Evolutionary conservation across 2,329 filamentous ascomycete genomes (phyloP).

Genomic region (Exophiala oligosperma): DNA sequence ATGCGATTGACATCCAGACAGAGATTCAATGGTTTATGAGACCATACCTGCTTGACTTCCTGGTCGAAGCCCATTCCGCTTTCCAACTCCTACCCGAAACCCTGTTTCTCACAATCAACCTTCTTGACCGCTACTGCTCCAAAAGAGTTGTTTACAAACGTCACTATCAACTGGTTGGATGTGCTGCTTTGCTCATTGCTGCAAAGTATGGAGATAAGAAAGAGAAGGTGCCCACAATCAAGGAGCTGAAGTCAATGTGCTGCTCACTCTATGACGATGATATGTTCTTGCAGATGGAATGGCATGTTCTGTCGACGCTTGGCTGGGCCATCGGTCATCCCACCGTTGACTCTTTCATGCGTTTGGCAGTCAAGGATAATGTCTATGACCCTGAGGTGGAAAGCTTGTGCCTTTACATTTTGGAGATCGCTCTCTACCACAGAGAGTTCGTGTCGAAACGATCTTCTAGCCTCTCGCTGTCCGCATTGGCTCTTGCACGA

Average conservation of each 20-base stretch:
- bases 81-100: slow-evolving; percentile 94
- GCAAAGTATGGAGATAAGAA: slow-evolving; percentile 99
- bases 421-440: slow-evolving; percentile 93
- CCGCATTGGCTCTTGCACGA: slow-evolving; percentile 80
- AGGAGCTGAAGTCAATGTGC: slow-evolving; percentile 98
- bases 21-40: slow-evolving; percentile 99
- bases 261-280: slow-evolving; percentile 97
- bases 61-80: slow-evolving; percentile 93
- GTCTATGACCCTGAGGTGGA: slow-evolving; percentile 82
- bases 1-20: slow-evolving; percentile 97
- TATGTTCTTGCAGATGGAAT: slow-evolving; percentile 99
- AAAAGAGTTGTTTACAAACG: slow-evolving; percentile 98
- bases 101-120: slow-evolving; percentile 92
- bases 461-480: slow-evolving; percentile 86
- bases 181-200: slow-evolving; percentile 90
- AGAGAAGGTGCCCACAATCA: slow-evolving; percentile 95
- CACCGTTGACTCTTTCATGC: slow-evolving; percentile 90
- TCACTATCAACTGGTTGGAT: slow-evolving; percentile 97
- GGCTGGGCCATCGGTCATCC: slow-evolving; percentile 96
- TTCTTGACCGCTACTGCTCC: slow-evolving; percentile 96
- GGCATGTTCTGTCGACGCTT: slow-evolving; percentile 96
- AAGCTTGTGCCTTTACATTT: slow-evolving; percentile 91
- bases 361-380: slow-evolving; percentile 77
- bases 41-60: slow-evolving; percentile 95
- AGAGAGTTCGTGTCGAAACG: slow-evolving; percentile 93